Percentiles rank a stretch among this genome's conserved stretches.
phyloP scores from a whole-genome alignment of 2,329 filamentous ascomycete species.

The Colletotrichum truncatum region DNA sequence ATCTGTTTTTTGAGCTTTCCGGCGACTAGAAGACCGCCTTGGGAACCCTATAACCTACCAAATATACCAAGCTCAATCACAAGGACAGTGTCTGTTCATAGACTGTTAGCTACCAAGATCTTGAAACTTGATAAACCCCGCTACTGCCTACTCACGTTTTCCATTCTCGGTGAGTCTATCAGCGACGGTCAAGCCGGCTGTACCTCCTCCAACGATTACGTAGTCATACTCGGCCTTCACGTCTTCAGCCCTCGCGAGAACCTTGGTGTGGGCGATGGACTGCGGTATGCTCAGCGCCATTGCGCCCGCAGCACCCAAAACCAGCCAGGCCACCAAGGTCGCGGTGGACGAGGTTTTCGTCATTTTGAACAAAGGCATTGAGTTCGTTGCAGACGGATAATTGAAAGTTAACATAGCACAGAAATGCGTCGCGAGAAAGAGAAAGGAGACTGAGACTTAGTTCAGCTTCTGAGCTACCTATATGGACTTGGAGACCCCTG shows the following conservation, averaged over 20 bases:
- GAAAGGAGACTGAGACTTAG: too few relatives aligned
- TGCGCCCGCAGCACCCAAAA: neutral
- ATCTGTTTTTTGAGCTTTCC: too few relatives aligned
- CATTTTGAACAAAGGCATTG: neutral
- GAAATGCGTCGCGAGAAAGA: too few relatives aligned
- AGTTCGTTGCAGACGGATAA: too few relatives aligned
- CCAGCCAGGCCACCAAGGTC: neutral
- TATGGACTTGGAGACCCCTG: too few relatives aligned
- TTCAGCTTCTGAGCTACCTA: too few relatives aligned
- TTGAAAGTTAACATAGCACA: too few relatives aligned
- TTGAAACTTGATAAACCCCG: neutral
- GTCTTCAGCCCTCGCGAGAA: neutral
- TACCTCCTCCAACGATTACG: constrained; percentile 35
- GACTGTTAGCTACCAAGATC: neutral
- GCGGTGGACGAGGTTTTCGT: neutral
- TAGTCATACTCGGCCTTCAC: constrained; percentile 33
- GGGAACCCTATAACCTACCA: constrained; percentile 16
- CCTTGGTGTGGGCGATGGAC: constrained; percentile 9
- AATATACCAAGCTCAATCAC: constrained; percentile 34
- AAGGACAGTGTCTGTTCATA: constrained; percentile 28
- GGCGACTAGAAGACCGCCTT: too few relatives aligned
- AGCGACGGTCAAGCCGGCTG: constrained; percentile 30
- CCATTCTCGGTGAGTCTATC: constrained; percentile 32
- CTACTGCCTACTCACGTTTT: constrained; percentile 21
- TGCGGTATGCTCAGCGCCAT: neutral